Evolutionary conservation across 75 land plant species (phyloP), one percentile per base, ranked within the genome.

Genomic region (Larix kaempferi): DNA sequence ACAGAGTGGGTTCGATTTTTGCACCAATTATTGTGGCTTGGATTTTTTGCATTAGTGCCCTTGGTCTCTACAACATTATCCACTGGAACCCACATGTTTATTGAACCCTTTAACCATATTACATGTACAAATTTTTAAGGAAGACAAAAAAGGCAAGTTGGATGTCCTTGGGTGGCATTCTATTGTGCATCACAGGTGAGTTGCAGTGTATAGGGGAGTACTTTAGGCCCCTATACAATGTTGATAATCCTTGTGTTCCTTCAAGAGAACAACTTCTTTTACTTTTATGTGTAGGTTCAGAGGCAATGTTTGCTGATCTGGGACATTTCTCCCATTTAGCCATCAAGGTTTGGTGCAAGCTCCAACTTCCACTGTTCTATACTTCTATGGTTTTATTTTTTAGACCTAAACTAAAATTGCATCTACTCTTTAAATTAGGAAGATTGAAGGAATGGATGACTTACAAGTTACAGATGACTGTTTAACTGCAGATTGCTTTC

Each of bases 231-330:
- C 11, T 69, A 17, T 17, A 33, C 27, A 65, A 16, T 29, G 2
- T 65, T 35, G 7, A 17, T 65, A 35, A 62, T 7, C 65, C 65
- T 27, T 6, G 4, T 66, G 44, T 59, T 22, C 62, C 19, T 66
- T 6, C 71, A 66, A 33, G 4, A 69, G n/a, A 69, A 19, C 11
- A 23, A 69, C 49, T 41, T 69, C 17, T 3, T 69, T n/a, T 39
- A 13, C 21, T 39, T 37, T 56, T 25, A 6, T n/a, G 57, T 81
- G 79, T 85, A 91, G 93, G 93, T 60, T 77, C 93, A 52, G 99
- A 96, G 82, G 89, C 99, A 23, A 94, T 96, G 99, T 96, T 94
- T 96, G 99, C 99, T 23, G 96, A 96, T 85, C 84, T 96, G 82
- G 99, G 99, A 11, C 99, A 96, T 72, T 96, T 94, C 78, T 90